Base-by-base conservation (phyloP, 2,329 filamentous ascomycete genomes). In the Fusarium dlaminii region DNA sequence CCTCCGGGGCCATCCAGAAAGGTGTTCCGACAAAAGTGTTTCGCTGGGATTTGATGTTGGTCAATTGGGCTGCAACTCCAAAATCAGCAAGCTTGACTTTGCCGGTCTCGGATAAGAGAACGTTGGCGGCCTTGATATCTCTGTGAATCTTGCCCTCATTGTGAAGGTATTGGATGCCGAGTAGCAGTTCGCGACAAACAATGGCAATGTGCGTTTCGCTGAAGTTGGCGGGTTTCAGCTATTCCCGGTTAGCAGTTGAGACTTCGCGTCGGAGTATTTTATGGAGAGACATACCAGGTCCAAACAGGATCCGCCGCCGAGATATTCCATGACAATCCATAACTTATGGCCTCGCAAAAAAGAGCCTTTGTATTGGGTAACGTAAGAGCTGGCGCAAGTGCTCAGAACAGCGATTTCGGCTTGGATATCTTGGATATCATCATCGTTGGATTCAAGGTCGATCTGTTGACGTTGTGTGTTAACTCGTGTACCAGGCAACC, bases 271-370 rank as follows among this genome's bases (percentile, higher is more conserved):
- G 55, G 12, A 22, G n/a, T n/a, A 42, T 43, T 48, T 39, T 30
- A 27, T 46, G 39, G 20, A 55, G 32, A 61, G 42, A 63, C 87
- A 78, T 89, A 97, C 94, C 86, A 99, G 83, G 82, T 99, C 96
- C 74, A 98, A 88, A 81, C 96, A 98, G 24, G 96, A 98, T 45
- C 96, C 96, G 73, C 96, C 96, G 11, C 96, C 96, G 17, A 99
- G 86, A 80, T 93, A 99, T 83, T 99, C 96, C 96, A 99, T 99
- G 66, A 98, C 94, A 80, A 99, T 99, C 96, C 96, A 99, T 86
- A 99, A 86, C 84, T 98, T 99, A 81, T 95, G 93, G 32, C 96
- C 96, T 77, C 94, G 91, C n/a, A 98, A 89, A 82, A 98, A 99
- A 80, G 95, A 98, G 29, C 94, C 93, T 82, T 95, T 97, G 87